Conservation (phyloP, 129 eudicot species). For the Sambucus nigra region DNA sequence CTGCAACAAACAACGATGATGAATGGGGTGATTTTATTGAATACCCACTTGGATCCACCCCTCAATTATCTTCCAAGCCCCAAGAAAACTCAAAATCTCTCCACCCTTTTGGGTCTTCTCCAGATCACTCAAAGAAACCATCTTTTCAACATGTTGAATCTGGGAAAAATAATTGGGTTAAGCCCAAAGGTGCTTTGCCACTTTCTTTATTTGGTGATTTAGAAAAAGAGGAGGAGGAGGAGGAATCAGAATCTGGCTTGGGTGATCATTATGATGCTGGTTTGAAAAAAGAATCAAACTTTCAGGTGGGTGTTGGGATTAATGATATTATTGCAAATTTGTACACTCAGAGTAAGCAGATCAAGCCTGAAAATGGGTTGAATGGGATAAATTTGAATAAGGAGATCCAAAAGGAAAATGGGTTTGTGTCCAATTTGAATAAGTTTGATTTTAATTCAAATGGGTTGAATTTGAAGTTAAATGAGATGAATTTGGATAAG, state of each 20-base stretch:
- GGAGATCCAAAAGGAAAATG: conserved; percentile 3
- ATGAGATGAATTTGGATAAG: not conserved
- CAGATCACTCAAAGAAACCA: conserved; percentile 4
- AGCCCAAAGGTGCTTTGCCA: conserved; percentile 71
- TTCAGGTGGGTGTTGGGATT: conserved; percentile 17
- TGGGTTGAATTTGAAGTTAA: not conserved
- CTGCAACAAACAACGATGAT: conserved; percentile 12
- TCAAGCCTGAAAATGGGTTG: conserved; percentile 23
- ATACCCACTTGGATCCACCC: conserved; percentile 19
- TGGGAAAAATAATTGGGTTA: conserved; percentile 28
- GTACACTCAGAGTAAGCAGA: conserved; percentile 22
- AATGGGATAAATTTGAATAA: not conserved
- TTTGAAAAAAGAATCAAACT: conserved; percentile 11
- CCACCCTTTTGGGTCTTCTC: conserved; percentile 8
- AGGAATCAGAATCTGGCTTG: conserved; percentile 11
- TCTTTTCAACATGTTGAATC: not conserved
- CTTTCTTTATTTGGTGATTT: conserved; percentile 58
- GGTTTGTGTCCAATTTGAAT: not conserved
- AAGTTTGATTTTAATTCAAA: not conserved
- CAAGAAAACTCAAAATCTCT: not conserved
- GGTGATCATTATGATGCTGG: conserved; percentile 6
- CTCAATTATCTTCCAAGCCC: conserved; percentile 1
- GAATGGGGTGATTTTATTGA: conserved; percentile 60
- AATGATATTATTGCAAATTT: conserved; percentile 36
- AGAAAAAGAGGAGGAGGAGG: conserved; percentile 35